These are phyloP conservation scores for Eucalyptus curtisii DNA, from an alignment of 345 rosid species.

Conservation along the genomic window DNA sequence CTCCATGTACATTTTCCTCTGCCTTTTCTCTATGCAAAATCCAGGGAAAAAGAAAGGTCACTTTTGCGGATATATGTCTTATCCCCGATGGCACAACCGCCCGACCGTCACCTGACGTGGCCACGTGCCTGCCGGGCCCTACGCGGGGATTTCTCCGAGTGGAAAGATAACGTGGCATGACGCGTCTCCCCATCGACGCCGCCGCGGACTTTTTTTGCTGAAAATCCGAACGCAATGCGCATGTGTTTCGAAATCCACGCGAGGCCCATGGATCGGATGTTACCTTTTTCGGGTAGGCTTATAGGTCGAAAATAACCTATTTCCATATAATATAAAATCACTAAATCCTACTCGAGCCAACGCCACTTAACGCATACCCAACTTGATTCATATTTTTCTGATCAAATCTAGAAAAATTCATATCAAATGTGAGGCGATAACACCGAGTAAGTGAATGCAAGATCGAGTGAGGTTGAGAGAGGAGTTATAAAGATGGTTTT, in stretches of 20 bases:
- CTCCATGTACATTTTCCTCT: background rate
- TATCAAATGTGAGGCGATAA: too few species aligned
- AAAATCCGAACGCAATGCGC: background rate
- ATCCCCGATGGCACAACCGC: background rate
- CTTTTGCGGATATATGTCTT: background rate
- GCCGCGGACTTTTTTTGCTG: background rate
- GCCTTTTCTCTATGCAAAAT: background rate
- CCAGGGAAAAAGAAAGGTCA: background rate
- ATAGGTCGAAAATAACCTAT: too few species aligned
- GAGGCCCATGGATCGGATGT: background rate
- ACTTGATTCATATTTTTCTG: rapidly evolving
- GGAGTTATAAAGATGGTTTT: too few species aligned
- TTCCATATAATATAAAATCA: too few species aligned
- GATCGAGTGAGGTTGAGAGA: too few species aligned
- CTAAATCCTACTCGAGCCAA: too few species aligned
- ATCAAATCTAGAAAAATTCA: too few species aligned
- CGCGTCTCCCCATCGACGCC: background rate
- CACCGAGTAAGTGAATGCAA: too few species aligned
- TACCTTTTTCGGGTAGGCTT: too few species aligned
- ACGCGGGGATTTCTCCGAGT: background rate
- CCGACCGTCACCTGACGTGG: conserved; percentile 9
- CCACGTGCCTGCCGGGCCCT: conserved; percentile 31
- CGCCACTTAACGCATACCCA: rapidly evolving
- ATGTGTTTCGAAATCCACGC: background rate
- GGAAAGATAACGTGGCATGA: background rate